phyloP scores from a whole-genome alignment of 1,139 yeast genomes.

The Suhomyces panamericanus region DNA sequence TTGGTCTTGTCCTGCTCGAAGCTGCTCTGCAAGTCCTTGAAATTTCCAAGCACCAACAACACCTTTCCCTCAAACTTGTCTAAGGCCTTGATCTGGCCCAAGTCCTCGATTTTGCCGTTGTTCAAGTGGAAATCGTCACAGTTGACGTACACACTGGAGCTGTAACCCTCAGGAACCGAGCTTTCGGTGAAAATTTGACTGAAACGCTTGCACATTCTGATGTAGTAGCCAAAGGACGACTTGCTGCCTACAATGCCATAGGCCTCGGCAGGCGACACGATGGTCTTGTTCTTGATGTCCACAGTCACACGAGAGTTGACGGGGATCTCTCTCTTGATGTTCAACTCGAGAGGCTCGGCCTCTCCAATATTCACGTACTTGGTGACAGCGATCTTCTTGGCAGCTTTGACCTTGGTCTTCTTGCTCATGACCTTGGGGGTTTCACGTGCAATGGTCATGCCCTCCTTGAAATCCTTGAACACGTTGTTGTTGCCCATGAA shows the following conservation, averaged over 20 bases:
- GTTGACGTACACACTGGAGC: constrained; percentile 62
- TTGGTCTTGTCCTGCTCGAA: constrained; percentile 50
- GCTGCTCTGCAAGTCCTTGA: constrained; percentile 53
- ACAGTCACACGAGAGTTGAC: constrained; percentile 80
- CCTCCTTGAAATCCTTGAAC: constrained; percentile 53
- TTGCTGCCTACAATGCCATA: constrained; percentile 63
- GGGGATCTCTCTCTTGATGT: constrained; percentile 61
- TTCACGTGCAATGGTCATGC: constrained; percentile 63
- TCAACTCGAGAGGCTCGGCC: constrained; percentile 54
- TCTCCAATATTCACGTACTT: constrained; percentile 77
- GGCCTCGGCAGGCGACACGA: constrained; percentile 73
- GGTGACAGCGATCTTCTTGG: constrained; percentile 58
- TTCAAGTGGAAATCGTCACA: constrained; percentile 60
- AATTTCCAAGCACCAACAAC: constrained; percentile 63
- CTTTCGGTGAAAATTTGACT: constrained; percentile 71
- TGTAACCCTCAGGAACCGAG: constrained; percentile 63
- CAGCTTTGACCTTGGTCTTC: constrained; percentile 41
- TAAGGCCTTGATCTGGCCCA: constrained; percentile 15
- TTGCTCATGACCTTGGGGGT: constrained; percentile 41
- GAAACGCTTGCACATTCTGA: constrained; percentile 63
- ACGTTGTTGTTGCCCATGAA: constrained; percentile 58
- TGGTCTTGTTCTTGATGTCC: constrained; percentile 57
- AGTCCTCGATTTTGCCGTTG: constrained; percentile 22
- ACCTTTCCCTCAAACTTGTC: constrained; percentile 28
- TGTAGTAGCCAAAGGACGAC: constrained; percentile 72